Percentiles rank a stretch among this genome's conserved stretches.
Conservation (phyloP, 2,329 filamentous ascomycete species). For the Colletotrichum chlorophyti region DNA sequence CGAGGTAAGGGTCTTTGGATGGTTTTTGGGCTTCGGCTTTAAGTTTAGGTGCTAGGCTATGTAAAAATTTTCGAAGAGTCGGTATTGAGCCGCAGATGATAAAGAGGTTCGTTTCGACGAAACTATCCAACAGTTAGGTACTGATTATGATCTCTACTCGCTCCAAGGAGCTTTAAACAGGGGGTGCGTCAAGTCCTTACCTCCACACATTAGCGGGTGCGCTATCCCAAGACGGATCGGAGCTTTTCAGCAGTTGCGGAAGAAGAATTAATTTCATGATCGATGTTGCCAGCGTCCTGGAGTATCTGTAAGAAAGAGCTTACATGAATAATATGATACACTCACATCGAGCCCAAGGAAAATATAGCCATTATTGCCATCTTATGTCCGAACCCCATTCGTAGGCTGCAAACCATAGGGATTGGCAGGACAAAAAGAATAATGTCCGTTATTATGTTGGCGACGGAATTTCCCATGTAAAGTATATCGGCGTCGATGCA, state of each 20-base stretch:
- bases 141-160: too few species aligned
- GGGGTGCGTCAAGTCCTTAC: background rate
- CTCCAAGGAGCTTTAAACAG: background rate
- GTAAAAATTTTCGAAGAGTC: slow-evolving; percentile 46
- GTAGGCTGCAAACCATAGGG: slow-evolving; percentile 49
- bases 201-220: slow-evolving; percentile 19
- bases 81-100: slow-evolving; percentile 48
- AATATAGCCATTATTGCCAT: slow-evolving; percentile 51
- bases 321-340: too few species aligned
- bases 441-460: slow-evolving; percentile 56
- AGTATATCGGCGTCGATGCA: slow-evolving; percentile 53
- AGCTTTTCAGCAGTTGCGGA: background rate
- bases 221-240: slow-evolving; percentile 11
- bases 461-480: slow-evolving; percentile 54
- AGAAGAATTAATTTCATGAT: slow-evolving; percentile 7
- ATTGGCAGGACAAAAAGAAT: slow-evolving; percentile 54
- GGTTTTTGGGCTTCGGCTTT: too few species aligned
- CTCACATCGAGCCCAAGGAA: slow-evolving; percentile 45
- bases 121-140: slow-evolving; percentile 30
- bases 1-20: too few species aligned
- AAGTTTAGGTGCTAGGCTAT: slow-evolving; percentile 41
- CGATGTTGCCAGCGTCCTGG: slow-evolving; percentile 10
- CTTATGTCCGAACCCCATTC: slow-evolving; percentile 53
- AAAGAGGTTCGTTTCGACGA: slow-evolving; percentile 47
- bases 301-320: too few species aligned